A percentile compares a stretch with the other conserved stretches of the same genome.
Conservation (phyloP, 1,284 basidiomycete species). For the Pyrrhoderma lamaoense region DNA sequence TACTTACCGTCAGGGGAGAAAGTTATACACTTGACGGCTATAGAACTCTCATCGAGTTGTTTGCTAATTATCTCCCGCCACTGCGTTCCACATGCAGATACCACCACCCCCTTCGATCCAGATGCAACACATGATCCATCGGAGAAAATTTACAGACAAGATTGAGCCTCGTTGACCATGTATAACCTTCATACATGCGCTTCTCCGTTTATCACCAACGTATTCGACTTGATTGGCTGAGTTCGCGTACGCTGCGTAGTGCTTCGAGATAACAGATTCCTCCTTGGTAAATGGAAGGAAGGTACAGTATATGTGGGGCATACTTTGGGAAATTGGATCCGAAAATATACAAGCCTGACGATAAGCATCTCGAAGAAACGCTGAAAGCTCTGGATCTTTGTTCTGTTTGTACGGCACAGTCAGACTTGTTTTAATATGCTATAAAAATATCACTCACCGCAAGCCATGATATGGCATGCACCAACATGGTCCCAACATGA, state of each 20-base stretch:
- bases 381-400: neutral
- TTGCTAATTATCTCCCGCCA: neutral
- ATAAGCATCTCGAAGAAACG: neutral
- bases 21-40: neutral
- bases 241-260: neutral
- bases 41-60: neutral
- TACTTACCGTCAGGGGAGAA: constrained; percentile 1
- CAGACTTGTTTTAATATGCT: neutral
- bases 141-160: neutral
- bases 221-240: no score
- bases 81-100: neutral
- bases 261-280: neutral
- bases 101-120: neutral
- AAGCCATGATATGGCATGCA: no score
- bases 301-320: neutral
- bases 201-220: no score
- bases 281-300: constrained; percentile 14
- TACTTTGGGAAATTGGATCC: neutral
- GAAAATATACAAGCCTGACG: neutral
- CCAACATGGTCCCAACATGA: neutral
- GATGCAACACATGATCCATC: neutral
- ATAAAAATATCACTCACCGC: no score
- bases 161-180: neutral
- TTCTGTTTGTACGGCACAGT: no score
- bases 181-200: neutral